These are phyloP conservation scores for Solanum ahanhuiri DNA, from an alignment of 257 asterid genomes.

Conservation along the genomic window DNA sequence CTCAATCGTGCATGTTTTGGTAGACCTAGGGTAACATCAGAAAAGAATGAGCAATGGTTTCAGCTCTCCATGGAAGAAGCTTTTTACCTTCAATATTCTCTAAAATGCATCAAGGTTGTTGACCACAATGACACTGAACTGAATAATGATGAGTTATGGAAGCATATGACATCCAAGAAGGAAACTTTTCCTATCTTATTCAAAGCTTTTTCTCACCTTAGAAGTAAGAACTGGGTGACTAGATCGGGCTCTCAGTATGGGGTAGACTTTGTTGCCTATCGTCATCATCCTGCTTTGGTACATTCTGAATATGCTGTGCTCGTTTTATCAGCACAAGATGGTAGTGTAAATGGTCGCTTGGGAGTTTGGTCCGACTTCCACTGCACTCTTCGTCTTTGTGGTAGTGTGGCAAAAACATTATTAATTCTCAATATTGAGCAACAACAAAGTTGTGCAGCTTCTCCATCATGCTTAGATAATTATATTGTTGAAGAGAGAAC, in stretches of 20 bases:
- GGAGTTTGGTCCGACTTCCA: slow-evolving; percentile 76
- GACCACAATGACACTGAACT: slow-evolving; percentile 19
- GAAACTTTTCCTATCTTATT: slow-evolving; percentile 22
- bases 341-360: slow-evolving; percentile 28
- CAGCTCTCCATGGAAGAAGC: slow-evolving; percentile 63
- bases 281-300: slow-evolving; percentile 74
- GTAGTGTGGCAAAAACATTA: slow-evolving; percentile 75
- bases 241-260: slow-evolving; percentile 65
- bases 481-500: slow-evolving; percentile 46
- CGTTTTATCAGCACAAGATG: slow-evolving; percentile 24
- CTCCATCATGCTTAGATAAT: slow-evolving; percentile 27
- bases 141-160: slow-evolving; percentile 43
- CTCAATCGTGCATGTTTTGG: slow-evolving; percentile 60
- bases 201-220: slow-evolving; percentile 64
- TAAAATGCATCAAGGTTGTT: slow-evolving; percentile 47
- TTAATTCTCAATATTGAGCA: slow-evolving; percentile 32
- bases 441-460: not conserved
- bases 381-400: slow-evolving; percentile 69
- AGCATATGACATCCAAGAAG: slow-evolving; percentile 24
- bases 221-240: slow-evolving; percentile 70
- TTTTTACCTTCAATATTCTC: slow-evolving; percentile 32
- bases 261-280: slow-evolving; percentile 68
- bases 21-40: slow-evolving; percentile 31
- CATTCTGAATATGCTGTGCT: slow-evolving; percentile 81
- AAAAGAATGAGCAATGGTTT: slow-evolving; percentile 58